Percentiles rank a stretch among this genome's conserved stretches.
Conservation (phyloP, 306 rosid species). For the Phaseolus lunatus region DNA sequence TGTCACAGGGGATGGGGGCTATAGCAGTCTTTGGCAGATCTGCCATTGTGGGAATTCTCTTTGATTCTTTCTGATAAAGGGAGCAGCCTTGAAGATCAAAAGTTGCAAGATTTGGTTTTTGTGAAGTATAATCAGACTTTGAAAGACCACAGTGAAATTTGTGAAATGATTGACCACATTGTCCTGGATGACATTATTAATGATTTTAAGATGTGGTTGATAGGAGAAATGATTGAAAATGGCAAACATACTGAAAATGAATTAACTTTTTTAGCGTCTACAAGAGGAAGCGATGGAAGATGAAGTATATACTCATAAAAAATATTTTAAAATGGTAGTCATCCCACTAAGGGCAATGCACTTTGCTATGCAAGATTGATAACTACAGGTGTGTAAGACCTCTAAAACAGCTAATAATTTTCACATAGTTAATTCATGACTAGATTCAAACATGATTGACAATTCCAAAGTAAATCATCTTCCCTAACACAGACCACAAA, state of each 20-base stretch:
- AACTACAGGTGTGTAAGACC: not conserved
- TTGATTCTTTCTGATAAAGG: not conserved
- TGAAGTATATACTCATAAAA: not conserved
- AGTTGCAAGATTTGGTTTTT: not conserved
- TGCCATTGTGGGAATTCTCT: not conserved
- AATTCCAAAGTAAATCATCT: not conserved
- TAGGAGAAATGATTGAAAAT: not conserved
- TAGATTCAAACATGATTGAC: slow-evolving; percentile 14
- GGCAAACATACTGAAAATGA: not conserved
- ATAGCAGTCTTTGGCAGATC: not conserved
- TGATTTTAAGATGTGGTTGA: not conserved
- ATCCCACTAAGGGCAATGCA: not conserved
- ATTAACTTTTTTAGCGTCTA: not conserved
- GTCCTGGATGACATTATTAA: slow-evolving; percentile 5
- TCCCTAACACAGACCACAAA: not conserved
- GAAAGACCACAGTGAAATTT: not conserved
- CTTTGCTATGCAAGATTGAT: not conserved
- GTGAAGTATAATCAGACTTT: too few species aligned
- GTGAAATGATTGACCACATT: not conserved
- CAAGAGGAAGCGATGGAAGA: not conserved
- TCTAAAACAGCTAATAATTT: slow-evolving; percentile 1
- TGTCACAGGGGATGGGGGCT: not conserved
- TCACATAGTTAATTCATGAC: not conserved
- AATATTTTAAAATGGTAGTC: not conserved
- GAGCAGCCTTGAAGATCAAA: not conserved